Evolutionary conservation across 1,284 basidiomycete genomes (phyloP), one percentile per base, ranked within the genome.

Genomic region (Ceratobasidium sp.): DNA sequence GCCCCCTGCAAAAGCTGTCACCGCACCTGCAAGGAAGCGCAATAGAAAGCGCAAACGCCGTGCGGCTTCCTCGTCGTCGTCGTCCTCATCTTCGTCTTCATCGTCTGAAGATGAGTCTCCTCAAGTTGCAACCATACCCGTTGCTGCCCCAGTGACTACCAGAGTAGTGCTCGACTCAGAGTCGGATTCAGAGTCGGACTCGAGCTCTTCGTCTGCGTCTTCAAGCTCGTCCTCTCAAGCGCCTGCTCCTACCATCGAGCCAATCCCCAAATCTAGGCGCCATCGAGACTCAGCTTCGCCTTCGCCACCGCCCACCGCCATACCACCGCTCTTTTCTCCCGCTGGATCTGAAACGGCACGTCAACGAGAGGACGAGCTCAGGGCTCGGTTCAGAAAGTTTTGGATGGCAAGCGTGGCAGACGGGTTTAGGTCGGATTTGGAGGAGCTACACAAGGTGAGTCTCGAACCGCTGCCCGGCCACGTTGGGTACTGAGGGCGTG

Each of bases 321-420:
- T 87, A 12, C 85, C 85, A 4, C 34, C 86, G 1, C 89, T 89
- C 73, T 74, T 87, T 4, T 76, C 81, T 0, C 65, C 75, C 10
- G 70, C 73, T 7, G 74, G 75, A 2, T 71, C 68, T 15, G 70
- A 78, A 10, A 77, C 77, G 31, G 75, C 73, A 80, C 68, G 78
- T 42, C 22, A 69, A 35, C 43, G 80, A 38, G 87, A 91, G 69
- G 77, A 84, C 53, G 76, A 77, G 1, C 75, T 92, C 74, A 87
- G 85, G 72, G 85, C 85, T 31, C 84, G 82, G 47, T 92, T 92
- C 75, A 80, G 86, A 68, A 87, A 87, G 75, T 91, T 92, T 75
- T 93, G 90, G 90, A 91, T 93, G 89, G 78, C 85, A 2, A 85
- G 87, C 1, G 82, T 92, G 3, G 90, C 87, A 0, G 90, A 92